Evolutionary conservation across 371 early-diverging fungal species (phyloP), one percentile per base, ranked within the genome.

Genomic region (Sporodiniella umbellata): DNA sequence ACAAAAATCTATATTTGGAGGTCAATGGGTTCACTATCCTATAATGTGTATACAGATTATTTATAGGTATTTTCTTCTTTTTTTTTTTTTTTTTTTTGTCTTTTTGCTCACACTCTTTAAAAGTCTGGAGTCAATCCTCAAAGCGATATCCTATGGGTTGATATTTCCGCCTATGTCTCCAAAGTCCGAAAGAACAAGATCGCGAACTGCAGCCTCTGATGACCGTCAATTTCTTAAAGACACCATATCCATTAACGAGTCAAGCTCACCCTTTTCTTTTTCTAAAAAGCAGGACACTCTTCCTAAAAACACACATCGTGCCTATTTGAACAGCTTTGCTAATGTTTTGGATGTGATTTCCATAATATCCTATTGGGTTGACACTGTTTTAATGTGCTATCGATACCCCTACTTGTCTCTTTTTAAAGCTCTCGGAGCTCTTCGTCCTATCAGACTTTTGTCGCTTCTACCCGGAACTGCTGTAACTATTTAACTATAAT

Each of bases 391-490:
- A 10, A 82, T 80, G 80, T 35, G 67, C 18, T 53, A 61, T 23
- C 56, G 56, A 7, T 66, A 80, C 33, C 69, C 64, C 12, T 52
- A 70, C 12, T 37, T 75, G 3, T 78, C 80, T n/a, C 28, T 82
- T 0, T 82, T 82, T 53, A 82, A 82, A 19, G 69, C 79, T 11
- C 37, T 80, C 15, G 72, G 71, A 17, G 69, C 80, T 7, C 28
- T 69, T 3, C 56, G 80, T n/a, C 82, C 82, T 3, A 57, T 82
- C 39, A 75, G 79, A 12, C 58, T 82, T 2, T 40, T 79, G 24
- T 68, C 68, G 0, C 42, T 80, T 15, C 59, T 80, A 8, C 77
- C 72, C 1, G 83, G 83, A 38, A 82, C 80, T 21, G 77, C 80
- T 2, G 83, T 79, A 75, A 62, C 71, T 28, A 28, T 60, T 8